phyloP scores from a whole-genome alignment of 2,329 filamentous ascomycete species.

The Trichoderma aggressivum region DNA sequence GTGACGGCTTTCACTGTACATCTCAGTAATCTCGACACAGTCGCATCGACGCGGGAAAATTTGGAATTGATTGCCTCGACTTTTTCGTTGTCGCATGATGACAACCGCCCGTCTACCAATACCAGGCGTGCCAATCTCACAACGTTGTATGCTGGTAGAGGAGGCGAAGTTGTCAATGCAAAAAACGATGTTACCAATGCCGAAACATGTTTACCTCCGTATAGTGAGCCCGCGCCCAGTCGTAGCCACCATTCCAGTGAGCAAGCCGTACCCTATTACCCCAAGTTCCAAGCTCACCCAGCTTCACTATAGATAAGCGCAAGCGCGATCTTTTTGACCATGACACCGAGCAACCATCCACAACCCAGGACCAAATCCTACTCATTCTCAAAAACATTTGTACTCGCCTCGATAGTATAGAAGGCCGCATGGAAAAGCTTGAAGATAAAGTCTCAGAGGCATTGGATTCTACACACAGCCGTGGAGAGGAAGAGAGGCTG shows the following conservation, averaged over 20 bases:
- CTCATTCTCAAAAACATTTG: background rate
- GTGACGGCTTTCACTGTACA: background rate
- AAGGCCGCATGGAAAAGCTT: background rate
- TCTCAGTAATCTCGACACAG: background rate
- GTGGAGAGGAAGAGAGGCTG: background rate
- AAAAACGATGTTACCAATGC: background rate
- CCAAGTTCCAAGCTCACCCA: background rate
- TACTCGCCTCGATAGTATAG: background rate
- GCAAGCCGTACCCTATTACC: background rate
- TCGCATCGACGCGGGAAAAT: background rate
- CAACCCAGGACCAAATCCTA: background rate
- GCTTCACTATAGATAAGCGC: background rate
- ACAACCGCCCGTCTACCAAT: background rate
- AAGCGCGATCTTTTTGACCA: background rate
- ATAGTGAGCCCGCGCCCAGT: background rate
- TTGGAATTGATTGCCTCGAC: background rate
- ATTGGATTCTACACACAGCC: background rate
- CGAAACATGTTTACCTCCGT: background rate
- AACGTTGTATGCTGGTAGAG: background rate
- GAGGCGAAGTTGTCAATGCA: background rate
- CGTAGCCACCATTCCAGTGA: background rate
- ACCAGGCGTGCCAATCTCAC: background rate
- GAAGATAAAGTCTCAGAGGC: background rate
- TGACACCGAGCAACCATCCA: background rate
- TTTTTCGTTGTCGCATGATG: background rate